Percentiles rank a stretch among this genome's conserved stretches.
phyloP scores from a whole-genome alignment of 495 filamentous ascomycete genomes.

The Podospora fimiseda region DNA sequence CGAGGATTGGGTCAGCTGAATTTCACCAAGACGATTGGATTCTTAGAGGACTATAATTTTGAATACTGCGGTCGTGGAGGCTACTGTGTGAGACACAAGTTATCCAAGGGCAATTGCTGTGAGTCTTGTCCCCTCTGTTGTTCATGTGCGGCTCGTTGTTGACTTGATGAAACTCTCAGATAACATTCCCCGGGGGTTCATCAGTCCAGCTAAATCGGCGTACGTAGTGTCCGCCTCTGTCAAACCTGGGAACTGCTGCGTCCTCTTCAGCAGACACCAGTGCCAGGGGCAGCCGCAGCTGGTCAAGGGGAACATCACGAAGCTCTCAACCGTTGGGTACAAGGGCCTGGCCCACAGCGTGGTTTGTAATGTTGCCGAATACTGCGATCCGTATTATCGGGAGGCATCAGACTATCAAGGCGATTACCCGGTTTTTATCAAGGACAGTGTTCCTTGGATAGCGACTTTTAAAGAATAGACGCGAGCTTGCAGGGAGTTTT shows the following conservation, averaged over 20 bases:
- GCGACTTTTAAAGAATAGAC: too few species aligned
- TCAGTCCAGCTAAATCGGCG: conserved; percentile 2
- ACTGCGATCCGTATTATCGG: conserved; percentile 2
- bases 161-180: neutral
- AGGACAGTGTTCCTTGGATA: too few species aligned
- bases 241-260: conserved; percentile 12
- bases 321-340: conserved; percentile 7
- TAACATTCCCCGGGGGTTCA: conserved; percentile 14
- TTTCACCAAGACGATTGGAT: conserved; percentile 9
- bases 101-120: conserved; percentile 11
- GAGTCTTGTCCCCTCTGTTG: neutral
- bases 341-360: conserved; percentile 11
- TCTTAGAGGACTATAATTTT: conserved; percentile 7
- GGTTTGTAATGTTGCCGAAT: conserved; percentile 16
- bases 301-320: conserved; percentile 11
- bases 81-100: conserved; percentile 14
- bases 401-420: neutral
- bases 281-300: conserved; percentile 14
- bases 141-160: neutral
- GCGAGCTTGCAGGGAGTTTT: too few species aligned
- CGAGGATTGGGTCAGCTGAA: neutral
- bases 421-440: neutral
- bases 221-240: conserved; percentile 11
- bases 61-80: conserved; percentile 10
- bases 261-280: conserved; percentile 15